Conservation (phyloP, 129 eudicot genomes). For the Pulicaria dysenterica region DNA sequence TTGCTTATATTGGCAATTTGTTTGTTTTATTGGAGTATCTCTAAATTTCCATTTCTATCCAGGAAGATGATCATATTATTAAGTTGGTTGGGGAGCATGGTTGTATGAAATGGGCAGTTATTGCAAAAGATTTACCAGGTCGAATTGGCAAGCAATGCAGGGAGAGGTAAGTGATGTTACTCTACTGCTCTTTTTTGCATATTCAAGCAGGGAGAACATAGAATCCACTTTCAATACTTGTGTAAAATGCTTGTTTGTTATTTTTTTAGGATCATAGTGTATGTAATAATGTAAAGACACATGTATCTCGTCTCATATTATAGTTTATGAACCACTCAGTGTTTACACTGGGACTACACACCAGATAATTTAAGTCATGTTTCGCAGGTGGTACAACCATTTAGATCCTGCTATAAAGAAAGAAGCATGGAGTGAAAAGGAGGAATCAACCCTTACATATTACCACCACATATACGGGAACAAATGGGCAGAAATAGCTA, state of each 20-base stretch:
- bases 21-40: neutral
- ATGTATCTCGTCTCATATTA: neutral
- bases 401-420: constrained; percentile 65
- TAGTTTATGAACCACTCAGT: neutral
- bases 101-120: constrained; percentile 59
- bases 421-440: constrained; percentile 60
- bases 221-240: neutral
- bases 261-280: neutral
- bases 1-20: neutral
- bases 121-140: constrained; percentile 64
- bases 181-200: neutral
- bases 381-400: constrained; percentile 66
- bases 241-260: neutral
- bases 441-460: constrained; percentile 47
- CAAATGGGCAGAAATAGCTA: constrained; percentile 69
- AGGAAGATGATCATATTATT: constrained; percentile 66
- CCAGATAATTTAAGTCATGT: neutral
- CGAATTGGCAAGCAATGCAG: constrained; percentile 78
- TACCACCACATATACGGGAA: constrained; percentile 59
- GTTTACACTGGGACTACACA: neutral
- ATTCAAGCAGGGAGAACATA: neutral
- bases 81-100: constrained; percentile 47
- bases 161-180: constrained; percentile 53
- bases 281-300: neutral
- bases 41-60: constrained; percentile 7